phyloP scores from a whole-genome alignment of 495 filamentous ascomycete genomes.

The Aspergillus baeticus region DNA sequence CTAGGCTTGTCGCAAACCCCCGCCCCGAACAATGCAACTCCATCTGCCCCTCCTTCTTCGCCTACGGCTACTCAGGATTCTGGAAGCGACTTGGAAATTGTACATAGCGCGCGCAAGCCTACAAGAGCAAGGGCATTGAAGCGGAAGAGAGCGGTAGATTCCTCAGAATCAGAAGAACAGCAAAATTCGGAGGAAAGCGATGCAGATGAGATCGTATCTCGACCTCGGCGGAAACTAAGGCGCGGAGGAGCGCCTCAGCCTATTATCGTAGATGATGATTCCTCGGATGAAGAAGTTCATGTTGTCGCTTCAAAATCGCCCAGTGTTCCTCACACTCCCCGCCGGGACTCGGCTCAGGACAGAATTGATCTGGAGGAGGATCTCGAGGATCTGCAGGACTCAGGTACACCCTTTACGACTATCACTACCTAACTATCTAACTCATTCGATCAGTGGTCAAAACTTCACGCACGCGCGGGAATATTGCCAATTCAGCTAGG shows the following conservation, averaged over 20 bases:
- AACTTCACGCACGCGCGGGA: constrained; percentile 42
- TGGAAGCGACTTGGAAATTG: constrained; percentile 20
- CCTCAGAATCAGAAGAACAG: neutral
- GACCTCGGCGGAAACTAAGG: constrained; percentile 33
- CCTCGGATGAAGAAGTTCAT: constrained; percentile 30
- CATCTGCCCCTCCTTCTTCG: neutral
- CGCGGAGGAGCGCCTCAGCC: constrained; percentile 21
- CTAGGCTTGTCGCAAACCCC: neutral
- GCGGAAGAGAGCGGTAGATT: constrained; percentile 18
- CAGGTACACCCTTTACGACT: constrained; percentile 24
- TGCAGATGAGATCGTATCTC: constrained; percentile 24
- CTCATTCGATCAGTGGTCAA: constrained; percentile 29
- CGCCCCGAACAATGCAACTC: constrained; percentile 1
- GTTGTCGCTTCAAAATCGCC: constrained; percentile 30
- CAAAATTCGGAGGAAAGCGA: constrained; percentile 25
- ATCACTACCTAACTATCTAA: constrained; percentile 2
- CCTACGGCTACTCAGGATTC: constrained; percentile 4
- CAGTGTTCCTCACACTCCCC: constrained; percentile 27
- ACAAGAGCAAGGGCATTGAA: constrained; percentile 3
- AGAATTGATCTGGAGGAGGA: constrained; percentile 44
- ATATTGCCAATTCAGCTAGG: constrained; percentile 38
- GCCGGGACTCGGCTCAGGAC: constrained; percentile 26
- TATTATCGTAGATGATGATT: constrained; percentile 22
- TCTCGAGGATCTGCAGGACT: constrained; percentile 44
- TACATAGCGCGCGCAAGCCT: constrained; percentile 19